Evolutionary conservation across 495 filamentous ascomycete genomes (phyloP), one percentile per base, ranked within the genome.

Genomic region (Penicillium cinerascens): DNA sequence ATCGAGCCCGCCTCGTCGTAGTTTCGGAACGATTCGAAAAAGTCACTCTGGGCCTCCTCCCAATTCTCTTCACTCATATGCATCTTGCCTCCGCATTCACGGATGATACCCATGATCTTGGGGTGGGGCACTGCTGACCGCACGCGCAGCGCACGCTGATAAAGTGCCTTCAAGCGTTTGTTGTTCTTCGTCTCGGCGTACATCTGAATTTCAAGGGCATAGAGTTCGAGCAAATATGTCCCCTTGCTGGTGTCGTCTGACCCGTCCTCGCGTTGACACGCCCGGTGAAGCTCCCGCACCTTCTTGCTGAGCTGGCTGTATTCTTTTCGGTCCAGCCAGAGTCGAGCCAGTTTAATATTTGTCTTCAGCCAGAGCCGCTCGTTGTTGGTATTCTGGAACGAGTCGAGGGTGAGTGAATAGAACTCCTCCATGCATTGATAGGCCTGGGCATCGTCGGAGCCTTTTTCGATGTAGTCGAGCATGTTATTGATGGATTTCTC

Each of bases 31-130:
- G 93, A 92, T 69, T 98, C 95, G 67, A 96, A 97, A 72, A 98
- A 98, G 69, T 96, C 95, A 56, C 84, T 92, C 65, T 97, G 92
- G 4, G 93, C 93, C 51, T 91, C 88, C 69, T 95, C 89, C 93
- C 93, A 98, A 69, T 96, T 96, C 73, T 97, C 93, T 76, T 98
- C 93, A 63, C 89, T 95, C 95, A 98, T 97, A 71, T 98, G 92
- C 93, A 98, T 98, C 76, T 98, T 98, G 53, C 93, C 93, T 58
- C 93, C 95, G 68, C 93, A 97, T 71, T 98, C 93, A 44, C 95
- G 87, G 64, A 98, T 97, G 65, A 97, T 90, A 27, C 93, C 93
- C 89, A 97, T 97, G 63, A 98, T 95, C 74, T 95, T 96, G 45
- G 93, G 93, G 70, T 98, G 93, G 10, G 93, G 92, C 7, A 98